These are phyloP conservation scores for Ascosphaera apis DNA, from an alignment of 2,329 filamentous ascomycete genomes.

Conservation along the genomic window DNA sequence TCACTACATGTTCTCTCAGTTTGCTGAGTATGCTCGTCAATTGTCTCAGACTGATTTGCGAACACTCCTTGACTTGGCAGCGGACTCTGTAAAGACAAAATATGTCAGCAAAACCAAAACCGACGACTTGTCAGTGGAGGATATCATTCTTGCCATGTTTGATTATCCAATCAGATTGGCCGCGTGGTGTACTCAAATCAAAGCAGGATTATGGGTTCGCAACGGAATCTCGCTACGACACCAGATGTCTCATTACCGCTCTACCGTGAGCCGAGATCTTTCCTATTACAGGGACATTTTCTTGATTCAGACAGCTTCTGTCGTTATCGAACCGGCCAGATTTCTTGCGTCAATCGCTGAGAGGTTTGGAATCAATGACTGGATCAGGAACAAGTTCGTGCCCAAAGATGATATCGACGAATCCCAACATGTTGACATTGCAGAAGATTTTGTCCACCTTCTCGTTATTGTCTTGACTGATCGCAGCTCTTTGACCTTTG, in stretches of 20 bases:
- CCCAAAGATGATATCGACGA: slow-evolving; percentile 61
- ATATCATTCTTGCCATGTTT: slow-evolving; percentile 67
- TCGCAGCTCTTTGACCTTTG: slow-evolving; percentile 42
- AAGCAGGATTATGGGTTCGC: slow-evolving; percentile 93
- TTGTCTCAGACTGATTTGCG: slow-evolving; percentile 45
- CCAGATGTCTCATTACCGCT: slow-evolving; percentile 82
- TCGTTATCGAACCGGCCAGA: slow-evolving; percentile 59
- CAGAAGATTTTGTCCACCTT: slow-evolving; percentile 88
- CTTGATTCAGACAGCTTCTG: slow-evolving; percentile 71
- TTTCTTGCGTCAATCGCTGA: slow-evolving; percentile 80
- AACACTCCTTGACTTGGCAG: slow-evolving; percentile 46
- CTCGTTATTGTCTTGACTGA: slow-evolving; percentile 81
- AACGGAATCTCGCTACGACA: slow-evolving; percentile 92
- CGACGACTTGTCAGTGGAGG: slow-evolving; percentile 32
- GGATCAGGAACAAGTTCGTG: slow-evolving; percentile 67
- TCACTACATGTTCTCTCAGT: slow-evolving; percentile 90
- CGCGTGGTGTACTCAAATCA: slow-evolving; percentile 94
- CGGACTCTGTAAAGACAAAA: slow-evolving; percentile 23
- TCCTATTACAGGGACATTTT: slow-evolving; percentile 91
- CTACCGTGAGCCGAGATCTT: slow-evolving; percentile 71
- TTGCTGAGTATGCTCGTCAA: slow-evolving; percentile 68
- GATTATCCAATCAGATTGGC: slow-evolving; percentile 86
- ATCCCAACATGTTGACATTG: slow-evolving; percentile 67
- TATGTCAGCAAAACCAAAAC: slow-evolving; percentile 39
- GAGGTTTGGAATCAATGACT: slow-evolving; percentile 67